Base-by-base conservation (phyloP, 169 alveolate genomes). In the Plasmodium gonderi region DNA sequence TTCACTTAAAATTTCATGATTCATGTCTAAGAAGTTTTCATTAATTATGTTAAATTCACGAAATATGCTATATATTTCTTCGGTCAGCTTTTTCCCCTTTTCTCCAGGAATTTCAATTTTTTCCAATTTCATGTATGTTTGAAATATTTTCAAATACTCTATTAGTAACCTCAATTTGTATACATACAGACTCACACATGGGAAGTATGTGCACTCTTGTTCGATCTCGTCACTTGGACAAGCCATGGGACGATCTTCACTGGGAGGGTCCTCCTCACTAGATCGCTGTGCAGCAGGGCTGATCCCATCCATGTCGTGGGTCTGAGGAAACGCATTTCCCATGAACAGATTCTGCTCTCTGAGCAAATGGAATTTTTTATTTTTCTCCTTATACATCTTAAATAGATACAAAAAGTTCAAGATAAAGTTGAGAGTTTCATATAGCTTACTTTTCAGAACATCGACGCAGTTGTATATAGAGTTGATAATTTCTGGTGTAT, bases 1-100 rank as follows among this genome's bases (percentile, higher is more conserved):
- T 94, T 91, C 91, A 90, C 80, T 93, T 91, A 95, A 54, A 69
- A 94, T 95, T 79, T 79, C 90, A 20, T 74, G 91, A n/a, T 91
- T 91, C 45, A 91, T 91, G 40, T 85, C 91, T 65, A 91, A 54
- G 60, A 95, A 92, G 23, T 12, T 42, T 47, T 76, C 82, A 69
- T 77, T 91, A 65, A 80, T 67, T 40, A 69, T 76, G 26, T 72
- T 78, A 80, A 82, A 81, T 65, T 45, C 79, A 38, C 90, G 38
- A 4, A 33, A 33, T 29, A 87, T 76, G 45, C 49, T 87, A 42
- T 74, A 82, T 3, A 87, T 60, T 60, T 87, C 93, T 42, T 87
- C 93, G 8, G 93, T 87, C 4, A 87, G 33, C 14, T 60, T 74
- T 78, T 87, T 87, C 31, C 93, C 93, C 54, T 87, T 87, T 20